Base-by-base conservation (phyloP, 2,329 filamentous ascomycete genomes). In the Scedosporium minutisporum region DNA sequence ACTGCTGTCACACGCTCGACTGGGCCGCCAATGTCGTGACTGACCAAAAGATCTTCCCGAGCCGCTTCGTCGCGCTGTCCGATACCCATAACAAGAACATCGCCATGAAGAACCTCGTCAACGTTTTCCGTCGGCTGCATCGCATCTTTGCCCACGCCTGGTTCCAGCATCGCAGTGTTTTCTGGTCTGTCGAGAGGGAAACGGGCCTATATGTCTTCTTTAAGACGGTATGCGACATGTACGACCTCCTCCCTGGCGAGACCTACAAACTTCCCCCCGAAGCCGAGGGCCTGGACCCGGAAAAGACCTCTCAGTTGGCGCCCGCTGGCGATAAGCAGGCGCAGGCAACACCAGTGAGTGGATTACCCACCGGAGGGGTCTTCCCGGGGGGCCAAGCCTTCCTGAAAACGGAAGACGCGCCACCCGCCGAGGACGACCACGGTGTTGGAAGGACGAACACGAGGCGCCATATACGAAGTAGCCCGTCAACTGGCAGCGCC, bases 71-170 rank as follows among this genome's bases (percentile, higher is more conserved):
- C 61, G 76, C 83, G 7, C 69, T 80, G 29, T 77, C 74, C 63
- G 82, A 83, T 71, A 79, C 78, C 46, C 82, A 86, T 71, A 85
- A 85, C 69, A 84, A 82, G 72, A 81, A 79, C 65, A 75, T 82
- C 53, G 90, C 90, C 63, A 80, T 89, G 64, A 91, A 91, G 74
- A 93, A 96, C 73, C 80, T 99, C 64, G 89, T 93, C 68, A 97
- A 97, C 73, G 93, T 99, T 63, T 97, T 99, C 75, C 85, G 95
- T 63, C 85, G 95, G 14, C 84, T 97, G 59, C 96, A 99, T 74
- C 86, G 95, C 64, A 97, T 99, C 75, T 99, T 97, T 72, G 95
- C 95, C 57, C 95, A 99, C 73, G 95, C 95, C 6, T 99, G 95
- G 95, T 99, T 97, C 74, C 92, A 97, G 76, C 95, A 99, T 74